Evolutionary conservation across 129 eudicot genomes (phyloP), one percentile per base, ranked within the genome.

Genomic region (Pulicaria dysenterica): DNA sequence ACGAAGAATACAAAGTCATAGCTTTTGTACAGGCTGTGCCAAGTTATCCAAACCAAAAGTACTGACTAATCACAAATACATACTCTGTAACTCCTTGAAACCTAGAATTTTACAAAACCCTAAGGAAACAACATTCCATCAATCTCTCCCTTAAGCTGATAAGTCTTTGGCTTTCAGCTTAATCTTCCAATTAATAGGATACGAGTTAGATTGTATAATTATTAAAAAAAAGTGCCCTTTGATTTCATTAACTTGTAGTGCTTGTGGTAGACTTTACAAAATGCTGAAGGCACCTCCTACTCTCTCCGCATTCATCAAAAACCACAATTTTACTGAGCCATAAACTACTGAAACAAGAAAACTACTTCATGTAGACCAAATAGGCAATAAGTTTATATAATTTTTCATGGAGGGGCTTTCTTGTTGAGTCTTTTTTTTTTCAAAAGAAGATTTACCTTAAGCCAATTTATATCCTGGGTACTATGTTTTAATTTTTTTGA

Each of bases 301-400:
- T 19, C 9, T 65, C 6, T 44, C 5, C 6, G 10, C 39, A 5
- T 14, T 46, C 49, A 36, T 36, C 6, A 39, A 69, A 38, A 46
- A 10, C 38, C 38, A 9, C 34, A 8, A 15, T 3, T n/a, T 17
- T 13, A 9, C 65, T 5, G 13, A 31, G 40, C 19, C 46, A 45
- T 72, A 19, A 31, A 59, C 49, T 46, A 73, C 60, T 36, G 10
- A 47, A 37, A 69, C 47, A 16, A 59, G 45, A 14, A 0, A 58
- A 45, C 5, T 24, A 64, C 24, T 43, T 24, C 31, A 1, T 24
- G 2, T 24, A 24, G 13, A 47, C 44, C 12, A 45, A 47, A 66
- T 66, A 11, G 34, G 7, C 59, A n/a, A 40, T 41, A 67, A 47
- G 7, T 12, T 8, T 49, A 67, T 7, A 8, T 24, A 24, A 0